Percentiles rank a stretch among this genome's conserved stretches.
Evolutionary conservation across 306 rosid genomes (phyloP).

Genomic region (Cajanus cajan): DNA sequence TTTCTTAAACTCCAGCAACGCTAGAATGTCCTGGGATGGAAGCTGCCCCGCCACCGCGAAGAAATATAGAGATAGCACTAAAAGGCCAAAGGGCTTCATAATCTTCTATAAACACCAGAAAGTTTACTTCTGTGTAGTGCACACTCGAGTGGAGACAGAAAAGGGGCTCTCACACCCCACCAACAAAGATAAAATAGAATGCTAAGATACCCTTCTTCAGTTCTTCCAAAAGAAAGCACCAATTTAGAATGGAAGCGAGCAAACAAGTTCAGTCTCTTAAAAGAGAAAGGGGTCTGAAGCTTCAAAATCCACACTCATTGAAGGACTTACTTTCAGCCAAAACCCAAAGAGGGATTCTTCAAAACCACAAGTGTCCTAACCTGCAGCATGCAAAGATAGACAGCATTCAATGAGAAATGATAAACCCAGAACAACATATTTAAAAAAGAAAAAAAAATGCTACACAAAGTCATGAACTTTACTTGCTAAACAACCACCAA

Average conservation of each 20-base stretch:
- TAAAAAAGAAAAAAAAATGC: not conserved
- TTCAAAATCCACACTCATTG: conserved; percentile 18
- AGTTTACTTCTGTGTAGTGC: not conserved
- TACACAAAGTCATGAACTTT: conserved; percentile 26
- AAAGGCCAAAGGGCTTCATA: conserved; percentile 58
- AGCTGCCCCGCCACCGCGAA: conserved; percentile 79
- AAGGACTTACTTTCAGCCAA: conserved; percentile 15
- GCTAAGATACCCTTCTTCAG: conserved; percentile 24
- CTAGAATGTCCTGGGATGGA: conserved; percentile 94
- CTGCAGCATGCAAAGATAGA: conserved; percentile 33
- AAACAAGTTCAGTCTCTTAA: conserved; percentile 23
- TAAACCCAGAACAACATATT: conserved; percentile 7
- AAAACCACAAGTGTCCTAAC: conserved; percentile 12
- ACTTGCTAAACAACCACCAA: conserved; percentile 22
- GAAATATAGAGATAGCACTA: conserved; percentile 61
- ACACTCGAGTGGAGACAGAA: conserved; percentile 30
- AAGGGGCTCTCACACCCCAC: conserved; percentile 14
- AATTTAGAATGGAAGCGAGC: not conserved
- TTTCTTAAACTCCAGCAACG: conserved; percentile 88
- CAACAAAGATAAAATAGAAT: conserved; percentile 17
- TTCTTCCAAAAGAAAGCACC: conserved; percentile 22
- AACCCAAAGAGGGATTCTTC: conserved; percentile 23
- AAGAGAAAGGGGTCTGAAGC: conserved; percentile 15
- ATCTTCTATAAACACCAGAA: conserved; percentile 14
- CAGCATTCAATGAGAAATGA: conserved; percentile 8